A percentile compares a stretch with the other conserved stretches of the same genome.
phyloP scores from a whole-genome alignment of 148 eudicot genomes.

The Limonium bicolor region DNA sequence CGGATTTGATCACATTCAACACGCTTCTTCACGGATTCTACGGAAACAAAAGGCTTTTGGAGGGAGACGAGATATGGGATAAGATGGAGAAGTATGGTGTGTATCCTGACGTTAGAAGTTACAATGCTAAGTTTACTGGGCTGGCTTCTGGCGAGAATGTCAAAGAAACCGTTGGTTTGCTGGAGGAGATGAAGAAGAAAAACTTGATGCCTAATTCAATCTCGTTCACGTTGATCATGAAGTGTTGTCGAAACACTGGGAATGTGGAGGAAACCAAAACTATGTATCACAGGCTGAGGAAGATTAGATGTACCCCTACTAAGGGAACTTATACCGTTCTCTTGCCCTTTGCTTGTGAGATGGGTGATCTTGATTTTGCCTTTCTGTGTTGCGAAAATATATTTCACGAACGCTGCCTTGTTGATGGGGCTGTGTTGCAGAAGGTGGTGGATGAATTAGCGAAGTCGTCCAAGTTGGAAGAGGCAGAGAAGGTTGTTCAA shows the following conservation, averaged over 20 bases:
- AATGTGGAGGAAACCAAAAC: constrained; percentile 15
- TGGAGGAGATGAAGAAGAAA: constrained; percentile 11
- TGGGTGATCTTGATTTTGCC: constrained; percentile 15
- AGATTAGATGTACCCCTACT: constrained; percentile 1
- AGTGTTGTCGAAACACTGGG: constrained; percentile 12
- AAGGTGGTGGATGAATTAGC: constrained; percentile 21
- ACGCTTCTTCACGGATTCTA: constrained; percentile 11
- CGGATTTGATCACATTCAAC: constrained; percentile 16
- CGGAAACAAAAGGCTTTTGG: constrained; percentile 13
- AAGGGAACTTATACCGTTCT: constrained; percentile 7
- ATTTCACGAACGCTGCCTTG: constrained; percentile 1
- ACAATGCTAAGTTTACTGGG: constrained; percentile 12
- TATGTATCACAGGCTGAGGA: constrained; percentile 12
- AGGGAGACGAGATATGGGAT: constrained; percentile 19
- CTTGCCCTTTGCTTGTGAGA: too few species aligned
- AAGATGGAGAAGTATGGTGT: constrained; percentile 14
- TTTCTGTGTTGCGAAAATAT: constrained; percentile 11
- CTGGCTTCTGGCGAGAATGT: constrained; percentile 5
- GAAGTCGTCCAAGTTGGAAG: constrained; percentile 9
- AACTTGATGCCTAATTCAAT: constrained; percentile 13
- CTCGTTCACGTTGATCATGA: constrained; percentile 18
- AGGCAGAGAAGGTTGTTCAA: constrained; percentile 14
- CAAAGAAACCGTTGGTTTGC: constrained; percentile 10
- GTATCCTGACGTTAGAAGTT: constrained; percentile 16
- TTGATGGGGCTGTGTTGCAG: constrained; percentile 12